Base-by-base conservation (phyloP, 2,329 filamentous ascomycete species). In the Ceratocystis ficicola region DNA sequence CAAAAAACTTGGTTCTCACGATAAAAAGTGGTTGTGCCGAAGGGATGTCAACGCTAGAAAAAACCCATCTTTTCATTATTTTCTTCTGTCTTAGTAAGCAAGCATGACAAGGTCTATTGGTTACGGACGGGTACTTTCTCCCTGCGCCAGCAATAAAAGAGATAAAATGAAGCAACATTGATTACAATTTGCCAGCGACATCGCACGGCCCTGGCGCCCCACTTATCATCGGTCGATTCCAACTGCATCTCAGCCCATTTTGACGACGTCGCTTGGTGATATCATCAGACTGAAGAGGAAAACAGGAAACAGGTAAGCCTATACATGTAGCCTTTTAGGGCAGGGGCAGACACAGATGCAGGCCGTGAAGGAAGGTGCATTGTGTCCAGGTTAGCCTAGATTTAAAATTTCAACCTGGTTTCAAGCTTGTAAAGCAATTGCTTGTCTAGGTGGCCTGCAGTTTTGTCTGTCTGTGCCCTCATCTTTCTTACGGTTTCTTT, bases 211-310 rank as follows among this genome's bases (percentile, higher is more conserved):
- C 44, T 59, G 55, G 46, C 5, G 65, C 44, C 50, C 66, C 66
- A 65, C 60, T 64, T 66, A 62, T 63, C 41, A 68, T 68, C 67
- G 62, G 67, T 67, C 67, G 67, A 68, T 68, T 68, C 30, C 44
- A 64, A 65, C 46, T 30, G 64, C 32, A 65, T 46, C 61, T 68
- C 67, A 67, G 67, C 65, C 67, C 67, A 68, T 50, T 68, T 68
- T 65, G 65, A 66, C 65, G 65, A 66, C 62, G 65, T 64, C 52
- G 55, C 55, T 68, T 62, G 62, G 65, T 36, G 44, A 64, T 61
- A 66, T 66, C 65, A 64, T 32, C 25, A 66, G 65, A 66, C 50
- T 52, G 46, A 30, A 46, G 48, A 63, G 36, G 36, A 55, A 44
- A 59, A 48, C 25, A 46, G 44, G 52, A 32, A 50, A 61, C 25